These are phyloP conservation scores for Fusarium brevicatenulatum DNA, from an alignment of 2,329 filamentous ascomycete genomes.

Conservation along the genomic window DNA sequence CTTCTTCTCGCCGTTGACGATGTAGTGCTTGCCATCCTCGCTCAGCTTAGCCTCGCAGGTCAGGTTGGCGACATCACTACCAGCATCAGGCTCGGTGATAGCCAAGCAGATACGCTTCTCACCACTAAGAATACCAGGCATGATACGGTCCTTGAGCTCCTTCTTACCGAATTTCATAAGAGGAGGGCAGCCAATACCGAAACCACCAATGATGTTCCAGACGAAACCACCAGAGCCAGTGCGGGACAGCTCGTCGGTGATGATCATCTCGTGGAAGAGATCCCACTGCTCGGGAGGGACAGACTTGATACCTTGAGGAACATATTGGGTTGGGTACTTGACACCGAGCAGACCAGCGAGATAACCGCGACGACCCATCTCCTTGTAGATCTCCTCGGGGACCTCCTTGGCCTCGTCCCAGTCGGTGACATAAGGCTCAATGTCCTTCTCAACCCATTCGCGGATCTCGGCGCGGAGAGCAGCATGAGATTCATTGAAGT, in stretches of 20 bases:
- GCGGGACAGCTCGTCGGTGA: conserved; percentile 94
- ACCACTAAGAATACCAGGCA: conserved; percentile 87
- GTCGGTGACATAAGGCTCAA: conserved; percentile 91
- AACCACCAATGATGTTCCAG: conserved; percentile 97
- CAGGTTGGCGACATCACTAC: conserved; percentile 93
- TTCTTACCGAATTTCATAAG: conserved; percentile 92
- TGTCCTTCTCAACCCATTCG: conserved; percentile 87
- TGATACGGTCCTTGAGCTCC: conserved; percentile 83
- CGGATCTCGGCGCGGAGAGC: conserved; percentile 91
- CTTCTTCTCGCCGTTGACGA: conserved; percentile 99
- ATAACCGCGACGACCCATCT: conserved; percentile 93
- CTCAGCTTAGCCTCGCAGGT: conserved; percentile 95
- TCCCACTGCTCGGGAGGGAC: conserved; percentile 94
- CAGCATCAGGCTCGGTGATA: conserved; percentile 96
- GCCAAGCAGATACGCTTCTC: conserved; percentile 98
- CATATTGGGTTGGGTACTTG: conserved; percentile 81
- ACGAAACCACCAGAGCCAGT: conserved; percentile 91
- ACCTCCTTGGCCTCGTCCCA: conserved; percentile 97
- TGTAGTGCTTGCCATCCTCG: conserved; percentile 98
- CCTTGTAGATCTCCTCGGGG: conserved; percentile 89
- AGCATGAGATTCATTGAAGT: conserved; percentile 94
- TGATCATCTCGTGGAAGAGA: conserved; percentile 95
- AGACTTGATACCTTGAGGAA: conserved; percentile 74
- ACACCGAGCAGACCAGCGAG: conserved; percentile 90
- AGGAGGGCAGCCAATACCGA: conserved; percentile 92